These are phyloP conservation scores for Apodospora peruviana DNA, from an alignment of 495 filamentous ascomycete species.

Conservation along the genomic window DNA sequence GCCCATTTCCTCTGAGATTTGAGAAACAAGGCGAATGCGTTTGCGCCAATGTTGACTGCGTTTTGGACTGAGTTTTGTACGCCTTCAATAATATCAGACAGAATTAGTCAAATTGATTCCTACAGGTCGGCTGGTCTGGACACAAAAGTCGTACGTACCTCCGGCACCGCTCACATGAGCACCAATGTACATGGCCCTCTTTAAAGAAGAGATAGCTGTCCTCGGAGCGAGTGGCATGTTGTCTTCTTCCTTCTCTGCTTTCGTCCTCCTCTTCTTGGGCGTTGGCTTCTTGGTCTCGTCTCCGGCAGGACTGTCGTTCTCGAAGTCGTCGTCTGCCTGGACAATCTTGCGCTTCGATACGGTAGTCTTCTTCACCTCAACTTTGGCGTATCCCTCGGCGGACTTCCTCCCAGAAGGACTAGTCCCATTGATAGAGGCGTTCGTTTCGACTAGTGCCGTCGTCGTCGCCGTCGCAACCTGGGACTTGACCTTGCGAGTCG, in stretches of 20 bases:
- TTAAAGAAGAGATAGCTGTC: conserved; percentile 55
- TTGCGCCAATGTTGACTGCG: conserved; percentile 74
- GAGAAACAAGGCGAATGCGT: conserved; percentile 89
- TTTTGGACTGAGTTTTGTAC: conserved; percentile 87
- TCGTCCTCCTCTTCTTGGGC: conserved; percentile 41
- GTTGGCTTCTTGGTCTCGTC: conserved; percentile 15
- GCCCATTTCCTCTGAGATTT: conserved; percentile 95
- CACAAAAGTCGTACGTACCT: conserved; percentile 44
- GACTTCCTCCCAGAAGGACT: no score
- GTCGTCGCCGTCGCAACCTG: not conserved
- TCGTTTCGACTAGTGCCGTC: not conserved
- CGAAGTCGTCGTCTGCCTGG: conserved; percentile 16
- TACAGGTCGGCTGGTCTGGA: conserved; percentile 4
- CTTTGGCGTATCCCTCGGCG: conserved; percentile 5
- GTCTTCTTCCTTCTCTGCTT: conserved; percentile 42
- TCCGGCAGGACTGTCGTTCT: conserved; percentile 14
- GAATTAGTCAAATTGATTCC: not conserved
- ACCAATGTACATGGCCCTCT: conserved; percentile 71
- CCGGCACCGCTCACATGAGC: conserved; percentile 88
- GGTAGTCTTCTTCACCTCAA: conserved; percentile 8
- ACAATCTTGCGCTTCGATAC: conserved; percentile 32
- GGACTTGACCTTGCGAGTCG: not conserved
- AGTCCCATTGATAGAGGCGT: not conserved
- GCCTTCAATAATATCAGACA: conserved; percentile 37
- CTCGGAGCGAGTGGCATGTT: conserved; percentile 62